These are phyloP conservation scores for Curvularia sp. DNA, from an alignment of 2,329 filamentous ascomycete genomes.

Conservation along the genomic window DNA sequence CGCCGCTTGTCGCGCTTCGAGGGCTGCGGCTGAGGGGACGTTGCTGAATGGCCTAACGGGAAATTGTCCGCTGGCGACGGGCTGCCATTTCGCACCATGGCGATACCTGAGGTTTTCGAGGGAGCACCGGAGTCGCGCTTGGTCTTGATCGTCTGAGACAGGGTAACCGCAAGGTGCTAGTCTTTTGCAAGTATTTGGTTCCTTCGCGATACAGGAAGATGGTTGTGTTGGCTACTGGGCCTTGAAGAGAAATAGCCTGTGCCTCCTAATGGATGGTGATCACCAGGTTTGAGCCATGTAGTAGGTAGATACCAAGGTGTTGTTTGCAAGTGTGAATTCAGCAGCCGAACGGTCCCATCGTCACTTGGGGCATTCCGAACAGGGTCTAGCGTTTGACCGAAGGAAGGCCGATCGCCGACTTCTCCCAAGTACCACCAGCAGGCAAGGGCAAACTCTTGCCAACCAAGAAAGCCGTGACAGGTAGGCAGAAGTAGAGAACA, in stretches of 20 bases:
- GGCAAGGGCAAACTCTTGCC: neutral
- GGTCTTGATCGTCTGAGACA: slow-evolving; percentile 6
- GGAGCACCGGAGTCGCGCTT: slow-evolving; percentile 3
- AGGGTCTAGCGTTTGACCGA: slow-evolving; percentile 12
- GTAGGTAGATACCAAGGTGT: slow-evolving; percentile 7
- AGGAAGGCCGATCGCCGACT: slow-evolving; percentile 5
- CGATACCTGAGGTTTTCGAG: slow-evolving; percentile 8
- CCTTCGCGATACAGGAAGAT: neutral
- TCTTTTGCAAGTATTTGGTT: neutral
- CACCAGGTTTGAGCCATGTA: slow-evolving; percentile 10
- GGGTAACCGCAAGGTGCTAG: slow-evolving; percentile 7
- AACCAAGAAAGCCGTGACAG: neutral
- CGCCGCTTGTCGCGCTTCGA: slow-evolving; percentile 93
- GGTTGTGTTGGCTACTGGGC: neutral
- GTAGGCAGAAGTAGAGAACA: neutral
- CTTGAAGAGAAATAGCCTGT: neutral
- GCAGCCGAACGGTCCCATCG: slow-evolving; percentile 18
- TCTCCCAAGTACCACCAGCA: neutral
- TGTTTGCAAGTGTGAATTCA: slow-evolving; percentile 23
- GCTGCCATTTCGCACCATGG: slow-evolving; percentile 52
- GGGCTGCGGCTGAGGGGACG: slow-evolving; percentile 58
- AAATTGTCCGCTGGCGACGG: slow-evolving; percentile 48
- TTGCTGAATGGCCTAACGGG: slow-evolving; percentile 47
- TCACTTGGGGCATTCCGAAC: slow-evolving; percentile 22
- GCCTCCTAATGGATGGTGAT: slow-evolving; percentile 1